Conservation (phyloP, 495 filamentous ascomycete species). For the Aspergillus bridgeri region DNA sequence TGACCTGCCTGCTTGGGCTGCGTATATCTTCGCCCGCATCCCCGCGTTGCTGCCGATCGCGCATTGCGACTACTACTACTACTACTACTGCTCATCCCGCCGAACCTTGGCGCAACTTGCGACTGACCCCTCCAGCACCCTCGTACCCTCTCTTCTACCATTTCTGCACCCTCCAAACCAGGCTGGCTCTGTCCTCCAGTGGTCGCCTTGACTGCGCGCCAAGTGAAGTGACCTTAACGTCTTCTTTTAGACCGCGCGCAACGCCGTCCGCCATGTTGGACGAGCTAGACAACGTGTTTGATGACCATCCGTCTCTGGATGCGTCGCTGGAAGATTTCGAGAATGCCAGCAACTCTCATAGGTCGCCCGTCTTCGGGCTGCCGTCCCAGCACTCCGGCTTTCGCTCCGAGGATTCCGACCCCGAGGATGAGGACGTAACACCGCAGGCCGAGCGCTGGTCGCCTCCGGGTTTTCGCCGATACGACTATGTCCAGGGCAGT, state of each 20-base stretch:
- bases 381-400: slow-evolving; percentile 77
- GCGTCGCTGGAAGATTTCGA: slow-evolving; percentile 78
- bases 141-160: not conserved
- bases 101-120: slow-evolving; percentile 17
- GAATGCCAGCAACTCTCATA: slow-evolving; percentile 47
- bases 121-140: slow-evolving; percentile 19
- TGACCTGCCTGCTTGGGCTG: slow-evolving; percentile 2
- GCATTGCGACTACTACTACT: not conserved
- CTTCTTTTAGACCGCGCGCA: slow-evolving; percentile 21
- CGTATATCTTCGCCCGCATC: slow-evolving; percentile 4
- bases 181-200: slow-evolving; percentile 2
- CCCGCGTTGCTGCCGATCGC: slow-evolving; percentile 2
- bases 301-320: slow-evolving; percentile 67
- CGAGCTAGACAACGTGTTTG: slow-evolving; percentile 52
- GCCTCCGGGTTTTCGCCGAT: slow-evolving; percentile 55
- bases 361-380: slow-evolving; percentile 55
- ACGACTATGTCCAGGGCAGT: slow-evolving; percentile 46
- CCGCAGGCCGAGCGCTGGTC: slow-evolving; percentile 48
- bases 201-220: slow-evolving; percentile 18
- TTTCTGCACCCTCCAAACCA: not conserved
- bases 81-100: not conserved
- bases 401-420: slow-evolving; percentile 59
- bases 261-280: slow-evolving; percentile 48
- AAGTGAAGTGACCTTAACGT: slow-evolving; percentile 17
- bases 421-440: slow-evolving; percentile 36